Conservation (phyloP, 78 protist genomes). For the Polysphondylium violaceum region DNA sequence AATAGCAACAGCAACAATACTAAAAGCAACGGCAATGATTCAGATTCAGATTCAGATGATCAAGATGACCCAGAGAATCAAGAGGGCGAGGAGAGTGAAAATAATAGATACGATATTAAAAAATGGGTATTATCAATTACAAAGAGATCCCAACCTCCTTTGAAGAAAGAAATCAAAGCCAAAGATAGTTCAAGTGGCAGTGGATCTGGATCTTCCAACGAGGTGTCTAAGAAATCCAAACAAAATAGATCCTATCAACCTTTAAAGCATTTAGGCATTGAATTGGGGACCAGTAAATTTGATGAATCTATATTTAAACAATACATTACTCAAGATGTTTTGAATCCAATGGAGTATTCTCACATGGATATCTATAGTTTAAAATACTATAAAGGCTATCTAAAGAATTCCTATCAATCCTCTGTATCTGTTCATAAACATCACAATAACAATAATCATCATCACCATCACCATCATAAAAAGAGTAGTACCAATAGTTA, state of each 20-base stretch:
- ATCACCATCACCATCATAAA: background rate
- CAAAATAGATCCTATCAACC: constrained; percentile 23
- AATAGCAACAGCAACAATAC: background rate
- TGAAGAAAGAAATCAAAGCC: background rate
- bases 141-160: background rate
- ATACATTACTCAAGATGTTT: background rate
- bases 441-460: constrained; percentile 4
- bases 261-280: constrained; percentile 48
- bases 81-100: background rate
- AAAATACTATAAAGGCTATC: constrained; percentile 29
- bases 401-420: constrained; percentile 1
- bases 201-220: background rate
- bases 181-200: background rate
- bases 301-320: constrained; percentile 22
- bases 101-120: constrained; percentile 56
- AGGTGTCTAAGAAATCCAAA: background rate
- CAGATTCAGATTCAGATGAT: background rate
- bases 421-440: background rate
- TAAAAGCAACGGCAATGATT: background rate
- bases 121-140: constrained; percentile 64
- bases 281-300: constrained; percentile 27
- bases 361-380: constrained; percentile 19
- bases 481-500: no score
- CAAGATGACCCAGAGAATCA: background rate
- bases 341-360: constrained; percentile 12